Percentiles rank a stretch among this genome's conserved stretches.
Evolutionary conservation across 2,329 filamentous ascomycete genomes (phyloP).

Genomic region (Sporothrix pallida): DNA sequence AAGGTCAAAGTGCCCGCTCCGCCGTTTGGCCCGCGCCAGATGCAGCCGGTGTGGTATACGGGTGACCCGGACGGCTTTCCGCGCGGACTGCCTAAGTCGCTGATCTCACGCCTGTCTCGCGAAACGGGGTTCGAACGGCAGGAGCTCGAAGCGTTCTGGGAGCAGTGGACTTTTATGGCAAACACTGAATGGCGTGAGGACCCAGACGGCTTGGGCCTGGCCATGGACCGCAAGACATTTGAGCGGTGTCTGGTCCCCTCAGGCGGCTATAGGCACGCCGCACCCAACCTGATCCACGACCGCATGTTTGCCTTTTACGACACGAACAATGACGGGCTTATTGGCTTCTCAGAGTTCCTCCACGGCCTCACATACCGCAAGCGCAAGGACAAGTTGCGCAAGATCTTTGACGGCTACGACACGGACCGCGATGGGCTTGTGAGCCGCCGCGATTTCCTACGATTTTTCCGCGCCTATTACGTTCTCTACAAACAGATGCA

Average conservation of each 20-base stretch:
- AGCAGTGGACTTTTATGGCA: constrained; percentile 94
- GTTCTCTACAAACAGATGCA: constrained; percentile 89
- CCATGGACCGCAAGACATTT: constrained; percentile 92
- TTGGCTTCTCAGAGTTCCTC: constrained; percentile 91
- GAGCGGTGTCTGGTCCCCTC: constrained; percentile 87
- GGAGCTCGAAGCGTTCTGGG: constrained; percentile 91
- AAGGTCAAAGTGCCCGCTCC: constrained; percentile 91
- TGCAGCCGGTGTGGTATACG: constrained; percentile 84
- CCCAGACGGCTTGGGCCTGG: constrained; percentile 75
- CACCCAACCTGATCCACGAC: constrained; percentile 90
- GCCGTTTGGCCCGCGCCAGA: constrained; percentile 79
- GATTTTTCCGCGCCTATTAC: constrained; percentile 92
- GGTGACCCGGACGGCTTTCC: constrained; percentile 78
- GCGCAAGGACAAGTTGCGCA: constrained; percentile 41
- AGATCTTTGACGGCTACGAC: constrained; percentile 78
- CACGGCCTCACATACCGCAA: constrained; percentile 76
- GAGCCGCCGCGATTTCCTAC: constrained; percentile 82
- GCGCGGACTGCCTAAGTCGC: constrained; percentile 66
- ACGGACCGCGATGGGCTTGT: constrained; percentile 87
- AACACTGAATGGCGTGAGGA: constrained; percentile 84
- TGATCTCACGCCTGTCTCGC: constrained; percentile 71
- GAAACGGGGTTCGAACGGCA: constrained; percentile 82
- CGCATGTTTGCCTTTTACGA: constrained; percentile 98
- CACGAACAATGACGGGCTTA: constrained; percentile 83
- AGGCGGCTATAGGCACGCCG: constrained; percentile 76